phyloP scores from a whole-genome alignment of 2,329 filamentous ascomycete species.

The Diaporthe sp. region DNA sequence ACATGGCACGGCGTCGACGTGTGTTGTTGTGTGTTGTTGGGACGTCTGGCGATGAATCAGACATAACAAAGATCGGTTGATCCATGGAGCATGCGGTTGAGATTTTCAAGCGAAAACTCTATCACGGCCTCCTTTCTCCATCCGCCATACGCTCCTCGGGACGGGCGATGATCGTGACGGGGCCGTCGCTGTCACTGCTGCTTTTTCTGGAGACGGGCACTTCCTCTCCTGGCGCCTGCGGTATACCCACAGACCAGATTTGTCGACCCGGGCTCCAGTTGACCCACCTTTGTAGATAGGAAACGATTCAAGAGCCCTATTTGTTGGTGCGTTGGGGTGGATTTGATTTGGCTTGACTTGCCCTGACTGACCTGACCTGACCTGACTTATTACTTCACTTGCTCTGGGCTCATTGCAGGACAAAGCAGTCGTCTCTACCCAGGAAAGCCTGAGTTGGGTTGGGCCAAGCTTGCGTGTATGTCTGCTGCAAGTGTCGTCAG shows the following conservation, averaged over 20 bases:
- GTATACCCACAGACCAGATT: slow-evolving; percentile 16
- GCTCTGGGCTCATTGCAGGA: neutral
- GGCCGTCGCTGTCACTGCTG: slow-evolving; percentile 14
- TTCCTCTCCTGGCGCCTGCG: slow-evolving; percentile 6
- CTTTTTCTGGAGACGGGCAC: slow-evolving; percentile 26
- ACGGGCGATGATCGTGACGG: slow-evolving; percentile 25
- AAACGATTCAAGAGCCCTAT: slow-evolving; percentile 25
- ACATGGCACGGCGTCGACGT: neutral
- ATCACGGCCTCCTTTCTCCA: slow-evolving; percentile 3
- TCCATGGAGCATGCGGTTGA: slow-evolving; percentile 1
- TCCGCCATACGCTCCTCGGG: neutral
- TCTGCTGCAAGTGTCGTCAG: neutral
- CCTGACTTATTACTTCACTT: neutral
- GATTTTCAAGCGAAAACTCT: slow-evolving; percentile 31
- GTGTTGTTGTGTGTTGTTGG: slow-evolving; percentile 8
- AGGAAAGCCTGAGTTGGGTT: neutral
- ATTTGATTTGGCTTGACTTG: neutral
- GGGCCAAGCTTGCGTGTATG: neutral
- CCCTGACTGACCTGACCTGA: neutral
- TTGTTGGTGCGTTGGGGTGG: slow-evolving; percentile 20
- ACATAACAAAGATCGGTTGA: neutral
- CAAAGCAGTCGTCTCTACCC: neutral
- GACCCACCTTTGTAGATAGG: slow-evolving; percentile 9
- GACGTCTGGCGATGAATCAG: neutral
- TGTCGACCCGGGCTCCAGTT: neutral